Evolutionary conservation across 441 rosid genomes (phyloP), one percentile per base, ranked within the genome.

Genomic region (Biscutella laevigata): DNA sequence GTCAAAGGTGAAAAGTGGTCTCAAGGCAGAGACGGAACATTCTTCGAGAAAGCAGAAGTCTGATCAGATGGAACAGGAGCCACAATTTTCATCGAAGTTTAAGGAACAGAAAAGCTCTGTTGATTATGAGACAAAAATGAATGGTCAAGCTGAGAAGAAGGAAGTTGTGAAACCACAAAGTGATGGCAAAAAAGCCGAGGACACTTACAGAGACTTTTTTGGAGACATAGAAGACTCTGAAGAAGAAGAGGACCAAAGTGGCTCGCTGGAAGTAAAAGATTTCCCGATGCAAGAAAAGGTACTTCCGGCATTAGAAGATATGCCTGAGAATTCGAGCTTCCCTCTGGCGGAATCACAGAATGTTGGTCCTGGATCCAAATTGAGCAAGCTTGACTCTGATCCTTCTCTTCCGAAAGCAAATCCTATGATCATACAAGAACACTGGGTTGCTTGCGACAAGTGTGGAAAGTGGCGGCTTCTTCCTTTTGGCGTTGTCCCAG

Each of bases 401-500:
- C 73, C 71, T 63, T 70, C 71, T 58, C 74, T 71, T 59, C 51
- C 59, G 38, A 45, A 72, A 43, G 47, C 69, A 7, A 81, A 72
- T 47, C 79, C 95, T 26, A 73, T 75, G 58, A 48, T 87, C 53
- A 70, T 78, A 67, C 19, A 78, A 69, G 97, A 92, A 35, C 74
- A 84, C 59, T 94, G 99, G 99, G 99, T 94, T 57, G 55, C 70
- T 42, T 92, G 99, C 63, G 99, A 88, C 76, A 79, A 84, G 67
- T 92, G 99, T 69, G 78, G 70, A 72, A 79, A 65, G 55, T 92
- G 97, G 99, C 81, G 99, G 51, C 96, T 92, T 71, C 88, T 92
- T 66, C 99, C 97, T 37, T 54, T 66, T 72, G 86, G 82, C 42
- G 79, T 67, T 59, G 53, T 72, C 68, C 83, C 84, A 12, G 42